Evolutionary conservation across 2,329 filamentous ascomycete species (phyloP).

Genomic region (Stagonosporopsis chrysanthemi): DNA sequence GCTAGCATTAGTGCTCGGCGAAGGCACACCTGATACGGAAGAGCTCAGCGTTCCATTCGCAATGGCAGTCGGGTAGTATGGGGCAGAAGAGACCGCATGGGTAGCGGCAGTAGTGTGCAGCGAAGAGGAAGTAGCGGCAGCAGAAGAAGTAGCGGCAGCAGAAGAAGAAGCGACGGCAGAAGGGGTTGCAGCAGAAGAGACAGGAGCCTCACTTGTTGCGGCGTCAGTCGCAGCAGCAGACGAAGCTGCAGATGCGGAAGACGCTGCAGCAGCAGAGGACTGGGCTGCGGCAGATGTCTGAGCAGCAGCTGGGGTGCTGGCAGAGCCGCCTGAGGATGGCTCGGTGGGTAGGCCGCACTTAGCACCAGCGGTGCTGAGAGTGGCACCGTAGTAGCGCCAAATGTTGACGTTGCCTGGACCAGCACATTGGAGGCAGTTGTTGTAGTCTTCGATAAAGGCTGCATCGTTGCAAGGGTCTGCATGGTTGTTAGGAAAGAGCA

Average conservation of each 20-base stretch:
- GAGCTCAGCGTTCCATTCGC: conserved; percentile 14
- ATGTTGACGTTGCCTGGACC: conserved; percentile 53
- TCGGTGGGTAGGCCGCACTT: conserved; percentile 30
- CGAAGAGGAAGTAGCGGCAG: neutral
- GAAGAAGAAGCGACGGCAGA: conserved; percentile 1
- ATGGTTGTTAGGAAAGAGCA: neutral
- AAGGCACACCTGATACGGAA: conserved; percentile 11
- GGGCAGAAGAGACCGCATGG: neutral
- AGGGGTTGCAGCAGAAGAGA: conserved; percentile 8
- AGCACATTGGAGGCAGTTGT: conserved; percentile 56
- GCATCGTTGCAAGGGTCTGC: conserved; percentile 50
- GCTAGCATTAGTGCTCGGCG: conserved; percentile 22
- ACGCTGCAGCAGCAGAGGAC: conserved; percentile 1
- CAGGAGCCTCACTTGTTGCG: conserved; percentile 7
- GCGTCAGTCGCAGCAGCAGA: conserved; percentile 6
- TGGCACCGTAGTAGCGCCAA: conserved; percentile 55
- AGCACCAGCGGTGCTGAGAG: conserved; percentile 44
- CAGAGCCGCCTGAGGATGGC: conserved; percentile 26
- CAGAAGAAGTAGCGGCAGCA: neutral
- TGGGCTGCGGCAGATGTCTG: conserved; percentile 16
- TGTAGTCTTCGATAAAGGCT: conserved; percentile 53
- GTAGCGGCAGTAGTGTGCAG: conserved; percentile 1
- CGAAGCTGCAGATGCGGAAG: conserved; percentile 8
- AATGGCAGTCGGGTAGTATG: neutral
- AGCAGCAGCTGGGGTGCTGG: conserved; percentile 12